Evolutionary conservation across 202 grass and related monocot genomes (phyloP), one percentile per base, ranked within the genome.

Genomic region (Panicum virgatum): DNA sequence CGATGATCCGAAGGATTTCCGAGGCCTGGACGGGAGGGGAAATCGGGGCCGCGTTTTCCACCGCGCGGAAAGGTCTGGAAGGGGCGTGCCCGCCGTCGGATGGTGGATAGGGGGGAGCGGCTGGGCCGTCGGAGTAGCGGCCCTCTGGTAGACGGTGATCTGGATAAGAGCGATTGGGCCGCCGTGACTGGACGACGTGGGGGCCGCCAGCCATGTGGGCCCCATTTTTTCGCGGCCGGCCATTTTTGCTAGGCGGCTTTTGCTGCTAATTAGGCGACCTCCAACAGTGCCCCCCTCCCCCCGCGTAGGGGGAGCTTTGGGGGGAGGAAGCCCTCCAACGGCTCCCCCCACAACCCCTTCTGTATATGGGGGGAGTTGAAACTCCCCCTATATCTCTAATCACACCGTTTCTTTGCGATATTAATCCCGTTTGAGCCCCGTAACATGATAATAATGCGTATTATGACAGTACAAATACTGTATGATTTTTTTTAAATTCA

Each of bases 141-240:
- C 19, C 78, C 66, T 48, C 51, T 23, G 5, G 0, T 4, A 29
- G 42, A 67, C 66, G 25, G 67, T 68, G 74, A 74, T 90, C 66
- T 86, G 88, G 88, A 90, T 90, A 90, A 90, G 83, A 75, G 67
- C 61, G 26, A 86, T 86, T 86, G 88, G 88, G 42, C 37, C 39
- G 42, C 37, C 39, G 11, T 27, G 5, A 20, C 79, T 54, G 74
- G 74, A 79, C 83, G 73, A 73, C 66, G 83, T 78, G 85, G 69
- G 48, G 52, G 9, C 66, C 40, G 43, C 65, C 32, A 20, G 43
- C 65, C 43, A 27, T 22, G 69, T 80, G 77, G 84, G 3, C 48
- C 84, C 47, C 16, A 1, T 15, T 15, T 15, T 3, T 37, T 6
- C 6, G 54, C 46, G 45, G 16, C 44, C 57, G 76, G 1, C 37